phyloP scores from a whole-genome alignment of 768 basidiomycete species.

The Psilocybe subaeruginosa region DNA sequence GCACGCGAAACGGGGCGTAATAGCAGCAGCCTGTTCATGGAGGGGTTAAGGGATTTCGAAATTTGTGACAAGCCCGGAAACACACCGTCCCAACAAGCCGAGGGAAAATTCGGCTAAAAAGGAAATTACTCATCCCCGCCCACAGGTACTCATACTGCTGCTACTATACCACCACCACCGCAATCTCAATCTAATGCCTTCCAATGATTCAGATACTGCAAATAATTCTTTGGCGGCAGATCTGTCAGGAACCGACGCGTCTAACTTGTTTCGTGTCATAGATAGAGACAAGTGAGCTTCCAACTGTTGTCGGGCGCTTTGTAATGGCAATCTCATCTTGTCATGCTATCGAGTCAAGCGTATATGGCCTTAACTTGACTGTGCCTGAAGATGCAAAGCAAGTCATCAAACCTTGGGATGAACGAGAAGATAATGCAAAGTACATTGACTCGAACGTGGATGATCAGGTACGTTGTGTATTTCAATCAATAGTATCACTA shows the following conservation, averaged over 20 bases:
- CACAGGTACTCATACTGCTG: no score
- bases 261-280: slow-evolving; percentile 62
- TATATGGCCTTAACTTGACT: slow-evolving; percentile 78
- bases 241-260: slow-evolving; percentile 47
- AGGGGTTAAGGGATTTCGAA: slow-evolving; percentile 7
- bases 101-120: slow-evolving; percentile 14
- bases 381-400: slow-evolving; percentile 81
- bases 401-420: slow-evolving; percentile 82
- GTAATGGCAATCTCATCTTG: slow-evolving; percentile 23
- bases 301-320: background rate
- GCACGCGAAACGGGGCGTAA: slow-evolving; percentile 31
- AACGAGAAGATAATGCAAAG: slow-evolving; percentile 66
- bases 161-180: background rate
- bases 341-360: slow-evolving; percentile 48
- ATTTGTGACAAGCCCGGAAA: slow-evolving; percentile 20
- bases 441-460: slow-evolving; percentile 83
- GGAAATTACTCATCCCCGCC: slow-evolving; percentile 4
- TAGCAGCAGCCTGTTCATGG: slow-evolving; percentile 27
- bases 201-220: slow-evolving; percentile 26
- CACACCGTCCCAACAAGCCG: slow-evolving; percentile 8
- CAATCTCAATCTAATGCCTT: slow-evolving; percentile 11
- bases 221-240: slow-evolving; percentile 47
- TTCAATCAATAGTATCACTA: background rate
- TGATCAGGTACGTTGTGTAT: slow-evolving; percentile 63
- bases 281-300: slow-evolving; percentile 67